Evolutionary conservation across 768 basidiomycete genomes (phyloP).

Genomic region (Hirschioporus abietinus): DNA sequence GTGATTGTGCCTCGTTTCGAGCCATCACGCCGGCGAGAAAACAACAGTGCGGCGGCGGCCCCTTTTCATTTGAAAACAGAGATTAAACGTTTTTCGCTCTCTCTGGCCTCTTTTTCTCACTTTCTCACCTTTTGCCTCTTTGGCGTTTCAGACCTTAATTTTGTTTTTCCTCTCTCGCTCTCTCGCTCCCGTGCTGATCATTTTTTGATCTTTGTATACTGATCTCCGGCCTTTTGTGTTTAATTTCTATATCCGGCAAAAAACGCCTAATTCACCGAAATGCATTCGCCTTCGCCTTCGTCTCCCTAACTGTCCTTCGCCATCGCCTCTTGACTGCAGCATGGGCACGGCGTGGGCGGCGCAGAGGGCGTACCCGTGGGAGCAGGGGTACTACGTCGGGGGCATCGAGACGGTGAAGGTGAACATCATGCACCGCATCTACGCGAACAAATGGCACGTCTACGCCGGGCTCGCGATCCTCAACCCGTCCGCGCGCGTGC

Average conservation of each 20-base stretch:
- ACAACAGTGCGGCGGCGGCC: no score
- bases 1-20: no score
- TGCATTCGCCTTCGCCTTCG: neutral
- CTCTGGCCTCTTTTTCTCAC: slow-evolving; percentile 1
- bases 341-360: slow-evolving; percentile 98
- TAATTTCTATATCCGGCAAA: neutral
- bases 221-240: neutral
- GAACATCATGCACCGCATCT: slow-evolving; percentile 94
- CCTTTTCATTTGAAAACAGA: slow-evolving; percentile 1
- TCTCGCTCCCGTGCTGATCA: neutral
- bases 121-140: neutral
- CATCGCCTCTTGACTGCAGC: slow-evolving; percentile 35
- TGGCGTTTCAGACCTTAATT: slow-evolving; percentile 3
- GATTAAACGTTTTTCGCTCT: neutral
- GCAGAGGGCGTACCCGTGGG: slow-evolving; percentile 84
- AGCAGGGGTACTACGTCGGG: slow-evolving; percentile 89
- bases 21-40: no score
- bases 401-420: slow-evolving; percentile 98
- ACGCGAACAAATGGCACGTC: slow-evolving; percentile 97
- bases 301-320: neutral
- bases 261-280: neutral
- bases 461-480: slow-evolving; percentile 98
- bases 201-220: neutral
- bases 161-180: no score
- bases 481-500: slow-evolving; percentile 82